Conservation (phyloP, 140 eudicot species). For the Senecio squalidus region DNA sequence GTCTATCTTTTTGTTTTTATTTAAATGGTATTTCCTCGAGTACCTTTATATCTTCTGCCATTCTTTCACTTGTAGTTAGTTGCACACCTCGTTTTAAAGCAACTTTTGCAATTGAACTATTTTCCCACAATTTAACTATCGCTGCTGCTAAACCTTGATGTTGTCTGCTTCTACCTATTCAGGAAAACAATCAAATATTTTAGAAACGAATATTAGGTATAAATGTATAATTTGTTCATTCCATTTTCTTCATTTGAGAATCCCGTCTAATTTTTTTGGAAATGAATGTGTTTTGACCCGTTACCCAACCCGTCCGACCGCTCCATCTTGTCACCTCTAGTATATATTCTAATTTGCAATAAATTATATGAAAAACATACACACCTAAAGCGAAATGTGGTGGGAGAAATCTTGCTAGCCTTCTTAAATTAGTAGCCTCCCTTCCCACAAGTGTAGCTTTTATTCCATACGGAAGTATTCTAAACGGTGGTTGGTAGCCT, state of each 20-base stretch:
- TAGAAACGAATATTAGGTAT: not conserved
- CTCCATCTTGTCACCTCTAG: not conserved
- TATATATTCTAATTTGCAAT: not conserved
- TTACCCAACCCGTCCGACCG: not conserved
- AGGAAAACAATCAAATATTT: slow-evolving; percentile 16
- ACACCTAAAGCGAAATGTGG: slow-evolving; percentile 96
- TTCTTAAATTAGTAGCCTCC: slow-evolving; percentile 76
- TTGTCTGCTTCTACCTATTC: slow-evolving; percentile 90
- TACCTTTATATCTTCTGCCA: slow-evolving; percentile 98
- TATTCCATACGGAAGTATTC: slow-evolving; percentile 84
- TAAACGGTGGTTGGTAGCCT: slow-evolving; percentile 75
- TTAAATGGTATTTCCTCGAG: slow-evolving; percentile 11
- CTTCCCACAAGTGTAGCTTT: slow-evolving; percentile 47
- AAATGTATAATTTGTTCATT: not conserved
- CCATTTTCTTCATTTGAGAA: not conserved
- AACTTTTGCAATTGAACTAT: slow-evolving; percentile 75
- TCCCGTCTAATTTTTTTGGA: not conserved
- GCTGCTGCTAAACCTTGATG: slow-evolving; percentile 90
- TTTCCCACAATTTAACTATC: slow-evolving; percentile 80
- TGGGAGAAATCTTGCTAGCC: slow-evolving; percentile 81
- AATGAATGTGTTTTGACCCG: not conserved
- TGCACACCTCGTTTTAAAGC: slow-evolving; percentile 92
- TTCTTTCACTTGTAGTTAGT: slow-evolving; percentile 88
- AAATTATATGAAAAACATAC: slow-evolving; percentile 4
- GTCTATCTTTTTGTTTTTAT: not conserved